Percentiles rank a stretch among this genome's conserved stretches.
Conservation (phyloP, 768 basidiomycete species). For the Sporobolomyces roseus region DNA sequence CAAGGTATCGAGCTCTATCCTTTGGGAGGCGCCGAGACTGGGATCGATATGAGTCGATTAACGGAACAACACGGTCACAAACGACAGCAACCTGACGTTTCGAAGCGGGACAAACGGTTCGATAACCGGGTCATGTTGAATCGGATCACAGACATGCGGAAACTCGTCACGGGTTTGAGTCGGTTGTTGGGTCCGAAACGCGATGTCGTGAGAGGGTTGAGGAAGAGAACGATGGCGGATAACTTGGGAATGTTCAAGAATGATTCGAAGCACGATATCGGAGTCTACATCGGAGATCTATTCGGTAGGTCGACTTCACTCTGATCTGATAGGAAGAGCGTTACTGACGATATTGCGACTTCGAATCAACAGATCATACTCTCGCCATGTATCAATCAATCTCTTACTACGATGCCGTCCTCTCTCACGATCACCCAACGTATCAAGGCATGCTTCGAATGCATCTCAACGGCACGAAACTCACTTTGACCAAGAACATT, state of each 20-base stretch:
- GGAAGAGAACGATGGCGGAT: constrained; percentile 61
- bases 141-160: constrained; percentile 72
- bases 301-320: constrained; percentile 59
- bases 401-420: constrained; percentile 77
- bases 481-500: constrained; percentile 63
- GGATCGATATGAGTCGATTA: constrained; percentile 5
- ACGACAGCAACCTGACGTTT: too few species aligned
- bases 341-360: neutral
- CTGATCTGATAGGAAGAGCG: neutral
- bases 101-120: constrained; percentile 12
- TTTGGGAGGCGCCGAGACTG: constrained; percentile 11
- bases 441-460: constrained; percentile 74
- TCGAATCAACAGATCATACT: constrained; percentile 67
- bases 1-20: constrained; percentile 33
- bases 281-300: constrained; percentile 84
- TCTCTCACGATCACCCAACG: constrained; percentile 79
- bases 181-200: constrained; percentile 73
- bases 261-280: constrained; percentile 63
- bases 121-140: constrained; percentile 52
- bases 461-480: constrained; percentile 59
- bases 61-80: neutral
- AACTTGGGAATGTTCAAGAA: constrained; percentile 46
- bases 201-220: constrained; percentile 72
- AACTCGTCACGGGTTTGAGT: constrained; percentile 71
- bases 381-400: constrained; percentile 78